Conservation (phyloP, 2,329 filamentous ascomycete species). For the Colletotrichum lini region DNA sequence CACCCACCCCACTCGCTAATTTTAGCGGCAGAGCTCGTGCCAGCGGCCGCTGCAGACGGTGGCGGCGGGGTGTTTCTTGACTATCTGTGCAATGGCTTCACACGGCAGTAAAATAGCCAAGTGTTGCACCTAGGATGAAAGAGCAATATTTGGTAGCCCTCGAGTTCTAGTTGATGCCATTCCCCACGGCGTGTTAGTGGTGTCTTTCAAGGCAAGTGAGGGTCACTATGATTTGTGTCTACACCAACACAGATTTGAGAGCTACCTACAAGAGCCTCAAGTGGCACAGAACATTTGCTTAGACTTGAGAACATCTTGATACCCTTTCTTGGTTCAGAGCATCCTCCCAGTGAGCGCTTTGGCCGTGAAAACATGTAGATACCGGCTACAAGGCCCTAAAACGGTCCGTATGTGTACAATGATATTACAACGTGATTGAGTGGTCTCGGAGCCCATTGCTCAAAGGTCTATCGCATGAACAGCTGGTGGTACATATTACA, state of each 20-base stretch:
- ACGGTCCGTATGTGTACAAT: background rate
- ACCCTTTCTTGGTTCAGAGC: too few species aligned
- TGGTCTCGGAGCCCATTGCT: conserved; percentile 36
- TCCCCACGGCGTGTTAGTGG: too few species aligned
- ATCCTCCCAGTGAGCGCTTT: background rate
- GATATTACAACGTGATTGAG: conserved; percentile 40
- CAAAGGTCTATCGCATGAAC: conserved; percentile 35
- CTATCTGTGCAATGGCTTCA: background rate
- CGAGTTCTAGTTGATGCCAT: background rate
- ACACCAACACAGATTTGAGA: background rate
- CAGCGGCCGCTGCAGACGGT: background rate
- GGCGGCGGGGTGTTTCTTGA: background rate
- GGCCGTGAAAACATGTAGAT: background rate
- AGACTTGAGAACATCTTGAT: too few species aligned
- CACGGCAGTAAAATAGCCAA: too few species aligned
- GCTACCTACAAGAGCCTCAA: background rate
- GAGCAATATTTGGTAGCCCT: background rate
- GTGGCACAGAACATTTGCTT: background rate
- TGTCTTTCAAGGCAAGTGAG: background rate
- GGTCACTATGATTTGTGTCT: background rate
- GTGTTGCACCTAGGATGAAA: too few species aligned
- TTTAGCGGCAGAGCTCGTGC: conserved; percentile 9
- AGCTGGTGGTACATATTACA: conserved; percentile 41
- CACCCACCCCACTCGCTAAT: conserved; percentile 10
- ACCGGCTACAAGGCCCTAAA: background rate